Percentiles rank a stretch among this genome's conserved stretches.
phyloP scores from a whole-genome alignment of 2,329 filamentous ascomycete species.

The Exophiala mesophila region DNA sequence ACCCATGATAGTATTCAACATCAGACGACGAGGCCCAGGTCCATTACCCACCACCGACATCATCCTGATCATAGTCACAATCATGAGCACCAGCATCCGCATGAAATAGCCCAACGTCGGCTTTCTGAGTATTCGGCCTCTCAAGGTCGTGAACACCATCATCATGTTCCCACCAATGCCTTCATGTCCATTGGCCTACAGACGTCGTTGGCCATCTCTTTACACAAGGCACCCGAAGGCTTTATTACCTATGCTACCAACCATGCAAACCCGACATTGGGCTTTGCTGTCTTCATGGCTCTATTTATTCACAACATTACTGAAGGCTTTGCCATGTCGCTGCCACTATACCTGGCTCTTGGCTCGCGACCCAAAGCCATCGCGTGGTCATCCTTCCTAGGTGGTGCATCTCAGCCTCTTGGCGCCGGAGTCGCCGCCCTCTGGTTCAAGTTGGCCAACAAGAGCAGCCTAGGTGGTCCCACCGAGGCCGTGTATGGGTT shows the following conservation, averaged over 20 bases:
- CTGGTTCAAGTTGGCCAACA: constrained; percentile 72
- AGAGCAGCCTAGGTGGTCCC: constrained; percentile 38
- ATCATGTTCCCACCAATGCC: constrained; percentile 90
- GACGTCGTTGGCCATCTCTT: constrained; percentile 86
- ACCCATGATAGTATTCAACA: constrained; percentile 13
- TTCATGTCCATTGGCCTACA: constrained; percentile 95
- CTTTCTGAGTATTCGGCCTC: constrained; percentile 14
- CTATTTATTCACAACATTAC: constrained; percentile 98
- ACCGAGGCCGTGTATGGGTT: constrained; percentile 51
- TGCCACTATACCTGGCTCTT: constrained; percentile 88
- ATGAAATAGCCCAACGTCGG: constrained; percentile 2
- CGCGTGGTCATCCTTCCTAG: constrained; percentile 74
- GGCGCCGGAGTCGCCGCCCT: constrained; percentile 78
- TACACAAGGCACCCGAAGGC: constrained; percentile 89
- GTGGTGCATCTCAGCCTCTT: constrained; percentile 79
- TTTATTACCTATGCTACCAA: constrained; percentile 95
- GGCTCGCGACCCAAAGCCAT: constrained; percentile 76
- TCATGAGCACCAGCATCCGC: not conserved
- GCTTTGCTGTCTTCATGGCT: constrained; percentile 88
- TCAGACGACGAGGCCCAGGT: constrained; percentile 18
- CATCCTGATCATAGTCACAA: constrained; percentile 24
- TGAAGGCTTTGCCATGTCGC: constrained; percentile 89
- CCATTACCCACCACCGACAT: constrained; percentile 25
- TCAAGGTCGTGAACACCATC: constrained; percentile 62
- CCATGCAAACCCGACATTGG: constrained; percentile 83